Evolutionary conservation across 345 rosid genomes (phyloP).

Genomic region (Gossypioides kirkii): DNA sequence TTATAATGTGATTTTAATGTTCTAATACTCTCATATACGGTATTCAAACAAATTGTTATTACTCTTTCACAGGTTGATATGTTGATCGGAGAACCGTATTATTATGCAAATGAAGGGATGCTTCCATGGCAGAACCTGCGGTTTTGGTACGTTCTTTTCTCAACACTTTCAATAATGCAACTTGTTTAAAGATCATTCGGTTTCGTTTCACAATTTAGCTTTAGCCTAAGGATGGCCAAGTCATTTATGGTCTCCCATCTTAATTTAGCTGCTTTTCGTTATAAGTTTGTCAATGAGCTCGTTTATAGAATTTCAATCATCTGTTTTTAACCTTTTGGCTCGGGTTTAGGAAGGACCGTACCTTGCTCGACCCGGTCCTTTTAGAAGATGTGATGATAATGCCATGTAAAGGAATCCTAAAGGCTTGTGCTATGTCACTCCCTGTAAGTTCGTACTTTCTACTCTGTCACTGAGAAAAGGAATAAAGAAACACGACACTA

Average conservation of each 20-base stretch:
- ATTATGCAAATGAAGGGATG: conserved; percentile 61
- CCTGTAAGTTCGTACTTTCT: conserved; percentile 49
- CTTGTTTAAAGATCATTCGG: neutral
- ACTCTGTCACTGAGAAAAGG: neutral
- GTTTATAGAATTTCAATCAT: neutral
- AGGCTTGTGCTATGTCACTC: conserved; percentile 77
- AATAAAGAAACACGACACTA: neutral
- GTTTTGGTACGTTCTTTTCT: conserved; percentile 57
- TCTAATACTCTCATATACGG: neutral
- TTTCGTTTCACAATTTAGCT: neutral
- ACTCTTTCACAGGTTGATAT: conserved; percentile 57
- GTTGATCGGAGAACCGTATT: conserved; percentile 84
- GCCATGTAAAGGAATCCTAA: conserved; percentile 79
- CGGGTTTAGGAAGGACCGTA: conserved; percentile 68
- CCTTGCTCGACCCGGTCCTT: conserved; percentile 57
- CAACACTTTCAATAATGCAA: neutral
- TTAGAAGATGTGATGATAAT: conserved; percentile 54
- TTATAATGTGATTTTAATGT: neutral
- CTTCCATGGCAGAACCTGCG: conserved; percentile 96
- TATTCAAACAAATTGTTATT: neutral
- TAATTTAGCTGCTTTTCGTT: neutral
- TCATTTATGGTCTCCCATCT: neutral
- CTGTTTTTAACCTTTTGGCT: neutral
- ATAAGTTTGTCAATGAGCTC: neutral
- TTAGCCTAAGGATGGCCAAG: neutral